Evolutionary conservation across 2,329 filamentous ascomycete genomes (phyloP).

Genomic region (Aureobasidium sp.): DNA sequence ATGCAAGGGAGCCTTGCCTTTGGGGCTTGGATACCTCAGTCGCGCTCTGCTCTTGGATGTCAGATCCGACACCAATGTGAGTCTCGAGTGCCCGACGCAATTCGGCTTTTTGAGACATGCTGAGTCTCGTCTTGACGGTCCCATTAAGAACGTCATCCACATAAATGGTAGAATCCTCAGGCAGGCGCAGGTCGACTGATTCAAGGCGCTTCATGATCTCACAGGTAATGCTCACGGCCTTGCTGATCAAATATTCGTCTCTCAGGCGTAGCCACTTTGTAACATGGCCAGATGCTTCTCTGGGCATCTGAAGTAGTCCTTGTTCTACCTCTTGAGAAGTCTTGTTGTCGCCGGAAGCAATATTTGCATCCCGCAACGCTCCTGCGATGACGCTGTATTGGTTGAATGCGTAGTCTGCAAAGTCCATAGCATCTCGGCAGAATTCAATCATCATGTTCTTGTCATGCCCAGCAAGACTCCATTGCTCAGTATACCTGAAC

Average conservation of each 20-base stretch:
- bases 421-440: slow-evolving; percentile 90
- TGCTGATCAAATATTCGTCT: slow-evolving; percentile 76
- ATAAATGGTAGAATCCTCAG: slow-evolving; percentile 50
- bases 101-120: slow-evolving; percentile 75
- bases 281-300: slow-evolving; percentile 58
- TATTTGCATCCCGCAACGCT: slow-evolving; percentile 49
- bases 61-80: slow-evolving; percentile 34
- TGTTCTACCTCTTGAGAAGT: slow-evolving; percentile 35
- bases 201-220: slow-evolving; percentile 79
- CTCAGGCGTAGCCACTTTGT: slow-evolving; percentile 85
- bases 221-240: slow-evolving; percentile 72
- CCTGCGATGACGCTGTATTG: slow-evolving; percentile 78
- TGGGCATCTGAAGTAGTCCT: slow-evolving; percentile 58
- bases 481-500: slow-evolving; percentile 74
- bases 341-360: slow-evolving; percentile 27
- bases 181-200: slow-evolving; percentile 67
- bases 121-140: slow-evolving; percentile 69
- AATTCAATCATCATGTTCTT: slow-evolving; percentile 82
- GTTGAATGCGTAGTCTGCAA: slow-evolving; percentile 76
- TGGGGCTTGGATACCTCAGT: slow-evolving; percentile 24
- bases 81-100: slow-evolving; percentile 57
- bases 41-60: slow-evolving; percentile 19
- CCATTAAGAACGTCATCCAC: slow-evolving; percentile 61
- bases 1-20: slow-evolving; percentile 36
- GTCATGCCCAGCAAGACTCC: slow-evolving; percentile 66